These are phyloP conservation scores for Epithele typhae DNA, from an alignment of 768 basidiomycete species.

Conservation along the genomic window DNA sequence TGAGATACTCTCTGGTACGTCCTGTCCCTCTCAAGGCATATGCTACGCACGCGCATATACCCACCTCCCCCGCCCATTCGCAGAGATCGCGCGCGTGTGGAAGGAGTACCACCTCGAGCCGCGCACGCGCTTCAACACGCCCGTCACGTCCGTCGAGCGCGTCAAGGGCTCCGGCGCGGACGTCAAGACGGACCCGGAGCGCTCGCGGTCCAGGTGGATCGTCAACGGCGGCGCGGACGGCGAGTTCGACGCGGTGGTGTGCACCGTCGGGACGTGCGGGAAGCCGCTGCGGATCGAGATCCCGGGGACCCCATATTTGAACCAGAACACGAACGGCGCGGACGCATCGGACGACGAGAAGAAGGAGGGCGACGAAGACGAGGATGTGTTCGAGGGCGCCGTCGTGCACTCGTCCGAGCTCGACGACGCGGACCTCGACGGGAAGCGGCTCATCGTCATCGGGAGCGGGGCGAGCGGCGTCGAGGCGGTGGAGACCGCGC, in stretches of 20 bases:
- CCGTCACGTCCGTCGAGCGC: slow-evolving; percentile 34
- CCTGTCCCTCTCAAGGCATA: neutral
- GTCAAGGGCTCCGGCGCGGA: slow-evolving; percentile 16
- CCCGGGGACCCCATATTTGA: slow-evolving; percentile 38
- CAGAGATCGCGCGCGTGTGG: slow-evolving; percentile 33
- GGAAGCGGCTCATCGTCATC: slow-evolving; percentile 41
- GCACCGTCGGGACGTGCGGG: slow-evolving; percentile 47
- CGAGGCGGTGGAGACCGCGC: slow-evolving; percentile 38
- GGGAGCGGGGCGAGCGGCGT: slow-evolving; percentile 54
- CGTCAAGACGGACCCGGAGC: slow-evolving; percentile 7
- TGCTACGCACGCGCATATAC: neutral
- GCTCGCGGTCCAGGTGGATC: slow-evolving; percentile 31
- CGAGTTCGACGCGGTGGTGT: slow-evolving; percentile 47
- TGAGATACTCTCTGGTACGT: slow-evolving; percentile 42
- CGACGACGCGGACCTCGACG: slow-evolving; percentile 33
- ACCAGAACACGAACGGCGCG: slow-evolving; percentile 11
- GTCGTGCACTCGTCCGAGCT: slow-evolving; percentile 47
- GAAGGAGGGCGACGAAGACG: slow-evolving; percentile 20
- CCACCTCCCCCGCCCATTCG: neutral
- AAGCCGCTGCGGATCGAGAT: slow-evolving; percentile 40
- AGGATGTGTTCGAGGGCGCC: slow-evolving; percentile 30
- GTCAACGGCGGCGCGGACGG: slow-evolving; percentile 44
- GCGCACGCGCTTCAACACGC: slow-evolving; percentile 41
- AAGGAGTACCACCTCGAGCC: slow-evolving; percentile 44
- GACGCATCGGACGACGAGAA: slow-evolving; percentile 1